A percentile compares a stretch with the other conserved stretches of the same genome.
These are phyloP conservation scores for Solanum appendiculatum DNA, from an alignment of 257 asterid species.

Conservation along the genomic window DNA sequence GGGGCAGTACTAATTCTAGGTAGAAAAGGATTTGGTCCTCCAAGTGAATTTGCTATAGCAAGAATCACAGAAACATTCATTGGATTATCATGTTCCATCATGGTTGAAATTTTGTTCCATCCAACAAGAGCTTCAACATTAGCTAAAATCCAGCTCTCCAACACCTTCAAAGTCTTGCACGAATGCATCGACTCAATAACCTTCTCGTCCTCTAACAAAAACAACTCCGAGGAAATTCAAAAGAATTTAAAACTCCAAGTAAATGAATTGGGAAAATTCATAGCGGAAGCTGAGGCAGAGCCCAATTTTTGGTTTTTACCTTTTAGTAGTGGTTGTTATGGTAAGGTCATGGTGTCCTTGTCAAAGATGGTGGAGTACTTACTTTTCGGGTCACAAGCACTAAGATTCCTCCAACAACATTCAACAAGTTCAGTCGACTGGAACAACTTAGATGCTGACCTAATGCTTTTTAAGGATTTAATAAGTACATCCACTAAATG, in stretches of 20 bases:
- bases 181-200: slow-evolving; percentile 22
- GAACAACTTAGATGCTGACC: slow-evolving; percentile 17
- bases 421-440: not conserved
- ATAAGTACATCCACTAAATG: slow-evolving; percentile 35
- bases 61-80: slow-evolving; percentile 76
- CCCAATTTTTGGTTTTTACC: slow-evolving; percentile 92
- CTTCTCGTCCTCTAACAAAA: slow-evolving; percentile 1
- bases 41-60: slow-evolving; percentile 75
- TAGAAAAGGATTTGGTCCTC: slow-evolving; percentile 52
- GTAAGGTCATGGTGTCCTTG: slow-evolving; percentile 38
- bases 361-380: slow-evolving; percentile 49
- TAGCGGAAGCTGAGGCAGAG: slow-evolving; percentile 74
- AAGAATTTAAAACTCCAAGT: slow-evolving; percentile 27
- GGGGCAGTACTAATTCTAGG: slow-evolving; percentile 75
- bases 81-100: slow-evolving; percentile 67
- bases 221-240: slow-evolving; percentile 16
- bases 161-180: slow-evolving; percentile 22
- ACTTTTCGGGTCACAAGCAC: slow-evolving; percentile 37
- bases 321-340: slow-evolving; percentile 42
- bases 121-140: slow-evolving; percentile 73
- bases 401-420: slow-evolving; percentile 41
- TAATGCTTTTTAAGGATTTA: slow-evolving; percentile 32
- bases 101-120: slow-evolving; percentile 61
- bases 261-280: slow-evolving; percentile 41
- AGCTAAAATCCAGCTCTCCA: slow-evolving; percentile 48